These are phyloP conservation scores for Excoecaria cochinchinensis DNA, from an alignment of 345 rosid species.

Conservation along the genomic window DNA sequence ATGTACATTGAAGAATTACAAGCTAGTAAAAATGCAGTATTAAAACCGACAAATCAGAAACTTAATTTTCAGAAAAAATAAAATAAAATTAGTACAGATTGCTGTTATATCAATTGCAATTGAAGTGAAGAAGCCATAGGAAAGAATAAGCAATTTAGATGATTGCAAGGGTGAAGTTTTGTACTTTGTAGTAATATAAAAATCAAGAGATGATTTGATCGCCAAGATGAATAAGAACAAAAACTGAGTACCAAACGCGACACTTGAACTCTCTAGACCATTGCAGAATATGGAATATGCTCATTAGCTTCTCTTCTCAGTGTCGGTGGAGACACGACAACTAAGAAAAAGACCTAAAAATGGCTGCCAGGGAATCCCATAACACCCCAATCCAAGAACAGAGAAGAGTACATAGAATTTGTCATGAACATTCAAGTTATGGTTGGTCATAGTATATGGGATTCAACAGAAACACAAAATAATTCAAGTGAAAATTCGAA, in stretches of 20 bases:
- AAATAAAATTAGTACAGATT: background rate
- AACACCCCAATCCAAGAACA: conserved; percentile 1
- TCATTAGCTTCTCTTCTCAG: background rate
- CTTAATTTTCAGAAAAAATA: background rate
- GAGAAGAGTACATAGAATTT: background rate
- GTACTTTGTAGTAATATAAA: background rate
- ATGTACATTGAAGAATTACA: background rate
- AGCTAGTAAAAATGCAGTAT: background rate
- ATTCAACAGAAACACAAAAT: background rate
- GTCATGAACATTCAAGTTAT: conserved; percentile 4
- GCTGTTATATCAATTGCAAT: background rate
- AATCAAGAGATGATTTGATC: background rate
- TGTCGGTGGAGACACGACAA: conserved; percentile 14
- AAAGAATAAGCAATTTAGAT: background rate
- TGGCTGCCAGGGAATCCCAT: background rate
- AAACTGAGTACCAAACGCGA: background rate
- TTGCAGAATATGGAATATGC: background rate
- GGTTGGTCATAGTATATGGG: background rate
- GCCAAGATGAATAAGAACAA: background rate
- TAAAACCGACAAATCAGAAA: background rate
- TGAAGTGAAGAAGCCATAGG: background rate
- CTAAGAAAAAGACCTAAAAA: background rate
- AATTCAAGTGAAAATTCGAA: background rate
- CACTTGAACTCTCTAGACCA: background rate
- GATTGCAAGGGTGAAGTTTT: background rate